phyloP scores from a whole-genome alignment of 2,329 filamentous ascomycete species.

The Calcarisporium arbuscula region DNA sequence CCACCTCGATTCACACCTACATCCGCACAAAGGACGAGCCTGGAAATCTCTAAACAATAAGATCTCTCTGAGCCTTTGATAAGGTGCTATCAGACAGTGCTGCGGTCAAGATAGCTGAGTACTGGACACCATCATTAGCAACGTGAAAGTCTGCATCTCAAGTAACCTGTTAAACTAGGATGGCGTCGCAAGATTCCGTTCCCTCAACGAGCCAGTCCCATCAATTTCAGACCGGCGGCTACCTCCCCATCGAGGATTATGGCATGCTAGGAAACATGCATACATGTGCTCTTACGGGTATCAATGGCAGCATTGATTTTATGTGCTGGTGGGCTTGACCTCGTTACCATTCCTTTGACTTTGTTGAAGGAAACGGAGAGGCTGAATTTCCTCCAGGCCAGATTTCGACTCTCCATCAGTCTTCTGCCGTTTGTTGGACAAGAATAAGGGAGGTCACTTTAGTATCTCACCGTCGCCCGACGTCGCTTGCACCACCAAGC shows the following conservation, averaged over 20 bases:
- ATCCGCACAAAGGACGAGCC: too few relatives aligned
- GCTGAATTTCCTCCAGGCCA: conserved; percentile 44
- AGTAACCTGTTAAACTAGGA: too few relatives aligned
- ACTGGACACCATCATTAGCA: too few relatives aligned
- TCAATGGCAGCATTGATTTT: conserved; percentile 67
- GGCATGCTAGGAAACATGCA: conserved; percentile 77
- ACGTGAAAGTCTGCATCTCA: too few relatives aligned
- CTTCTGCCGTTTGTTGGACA: conserved; percentile 69
- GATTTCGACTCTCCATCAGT: conserved; percentile 73
- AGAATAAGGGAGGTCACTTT: conserved; percentile 68
- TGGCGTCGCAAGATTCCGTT: conserved; percentile 28
- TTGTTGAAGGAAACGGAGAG: background rate
- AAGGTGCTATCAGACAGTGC: too few relatives aligned
- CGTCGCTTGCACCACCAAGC: conserved; percentile 60
- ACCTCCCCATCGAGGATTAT: conserved; percentile 66
- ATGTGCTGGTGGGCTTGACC: conserved; percentile 62
- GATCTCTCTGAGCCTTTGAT: too few relatives aligned
- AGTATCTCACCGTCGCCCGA: conserved; percentile 52
- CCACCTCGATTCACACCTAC: too few relatives aligned
- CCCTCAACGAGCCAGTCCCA: conserved; percentile 24
- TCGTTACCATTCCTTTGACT: background rate
- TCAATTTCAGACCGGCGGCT: conserved; percentile 35
- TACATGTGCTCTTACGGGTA: conserved; percentile 68
- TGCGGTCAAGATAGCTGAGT: too few relatives aligned
- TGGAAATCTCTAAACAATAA: too few relatives aligned